Conservation (phyloP, 2,329 filamentous ascomycete species). For the Chlorencoelia australis region DNA sequence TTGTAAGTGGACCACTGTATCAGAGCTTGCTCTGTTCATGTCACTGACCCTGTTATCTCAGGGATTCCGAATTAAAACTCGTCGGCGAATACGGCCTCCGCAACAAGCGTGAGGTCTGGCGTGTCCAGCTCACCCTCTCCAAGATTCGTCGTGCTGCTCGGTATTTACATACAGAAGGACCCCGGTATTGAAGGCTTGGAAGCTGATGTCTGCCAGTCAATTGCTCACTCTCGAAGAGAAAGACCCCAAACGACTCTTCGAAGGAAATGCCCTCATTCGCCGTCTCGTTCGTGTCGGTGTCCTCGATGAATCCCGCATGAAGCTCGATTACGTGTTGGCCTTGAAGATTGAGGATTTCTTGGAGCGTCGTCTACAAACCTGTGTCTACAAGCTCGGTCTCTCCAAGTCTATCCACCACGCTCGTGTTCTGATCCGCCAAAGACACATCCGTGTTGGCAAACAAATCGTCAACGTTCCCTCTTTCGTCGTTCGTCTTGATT, state of each 20-base stretch:
- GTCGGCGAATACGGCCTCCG: slow-evolving; percentile 99
- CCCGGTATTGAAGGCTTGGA: neutral
- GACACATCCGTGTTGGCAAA: slow-evolving; percentile 99
- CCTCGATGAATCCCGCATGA: slow-evolving; percentile 99
- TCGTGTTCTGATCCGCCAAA: slow-evolving; percentile 98
- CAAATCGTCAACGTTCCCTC: slow-evolving; percentile 99
- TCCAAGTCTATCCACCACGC: slow-evolving; percentile 99
- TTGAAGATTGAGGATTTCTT: slow-evolving; percentile 99
- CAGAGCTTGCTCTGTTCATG: slow-evolving; percentile 96
- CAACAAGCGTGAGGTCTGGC: slow-evolving; percentile 99
- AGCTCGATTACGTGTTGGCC: slow-evolving; percentile 99
- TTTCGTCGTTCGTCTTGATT: slow-evolving; percentile 99
- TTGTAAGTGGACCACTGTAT: slow-evolving; percentile 99
- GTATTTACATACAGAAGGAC: slow-evolving; percentile 40
- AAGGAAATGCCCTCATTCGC: slow-evolving; percentile 99
- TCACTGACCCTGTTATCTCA: slow-evolving; percentile 65
- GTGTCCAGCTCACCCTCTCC: slow-evolving; percentile 97
- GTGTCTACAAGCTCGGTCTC: slow-evolving; percentile 99
- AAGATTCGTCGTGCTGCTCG: slow-evolving; percentile 99
- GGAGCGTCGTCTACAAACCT: slow-evolving; percentile 99
- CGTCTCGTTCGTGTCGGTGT: slow-evolving; percentile 99
- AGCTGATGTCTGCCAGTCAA: slow-evolving; percentile 54
- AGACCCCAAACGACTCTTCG: slow-evolving; percentile 99
- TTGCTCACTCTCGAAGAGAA: slow-evolving; percentile 99
- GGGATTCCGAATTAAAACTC: slow-evolving; percentile 99